Conservation (phyloP, 1,284 basidiomycete species). For the Pseudozyma pruni region DNA sequence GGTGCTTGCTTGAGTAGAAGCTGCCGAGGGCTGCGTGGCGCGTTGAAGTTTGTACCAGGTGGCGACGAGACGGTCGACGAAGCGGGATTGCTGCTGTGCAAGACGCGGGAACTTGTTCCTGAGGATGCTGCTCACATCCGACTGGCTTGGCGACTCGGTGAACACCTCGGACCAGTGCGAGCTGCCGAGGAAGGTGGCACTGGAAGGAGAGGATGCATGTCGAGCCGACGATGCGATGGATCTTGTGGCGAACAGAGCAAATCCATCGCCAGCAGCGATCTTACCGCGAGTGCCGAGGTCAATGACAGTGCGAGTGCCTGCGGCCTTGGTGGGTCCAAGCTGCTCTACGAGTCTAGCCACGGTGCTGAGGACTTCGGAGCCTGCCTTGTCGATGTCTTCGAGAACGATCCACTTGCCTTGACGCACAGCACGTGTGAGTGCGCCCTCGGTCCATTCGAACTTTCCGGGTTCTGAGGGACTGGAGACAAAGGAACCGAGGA, state of each 20-base stretch:
- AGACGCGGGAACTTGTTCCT: slow-evolving; percentile 41
- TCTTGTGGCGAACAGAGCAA: slow-evolving; percentile 69
- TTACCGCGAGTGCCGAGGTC: slow-evolving; percentile 66
- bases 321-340: slow-evolving; percentile 76
- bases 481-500: slow-evolving; percentile 93
- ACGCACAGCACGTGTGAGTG: slow-evolving; percentile 87
- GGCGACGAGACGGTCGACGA: slow-evolving; percentile 46
- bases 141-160: slow-evolving; percentile 39
- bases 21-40: slow-evolving; percentile 35
- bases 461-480: slow-evolving; percentile 85
- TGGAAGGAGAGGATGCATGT: slow-evolving; percentile 37
- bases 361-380: slow-evolving; percentile 59
- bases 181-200: slow-evolving; percentile 77
- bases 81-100: slow-evolving; percentile 20
- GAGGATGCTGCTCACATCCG: slow-evolving; percentile 58
- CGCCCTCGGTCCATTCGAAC: slow-evolving; percentile 97
- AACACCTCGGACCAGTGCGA: slow-evolving; percentile 63
- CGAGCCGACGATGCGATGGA: slow-evolving; percentile 65
- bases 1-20: slow-evolving; percentile 11
- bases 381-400: slow-evolving; percentile 82
- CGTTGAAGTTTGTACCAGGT: slow-evolving; percentile 55
- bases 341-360: slow-evolving; percentile 76
- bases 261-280: slow-evolving; percentile 68
- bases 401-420: slow-evolving; percentile 94
- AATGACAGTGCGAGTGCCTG: slow-evolving; percentile 79